Conservation (phyloP, 2,329 filamentous ascomycete species). For the Teratosphaeria destructans region DNA sequence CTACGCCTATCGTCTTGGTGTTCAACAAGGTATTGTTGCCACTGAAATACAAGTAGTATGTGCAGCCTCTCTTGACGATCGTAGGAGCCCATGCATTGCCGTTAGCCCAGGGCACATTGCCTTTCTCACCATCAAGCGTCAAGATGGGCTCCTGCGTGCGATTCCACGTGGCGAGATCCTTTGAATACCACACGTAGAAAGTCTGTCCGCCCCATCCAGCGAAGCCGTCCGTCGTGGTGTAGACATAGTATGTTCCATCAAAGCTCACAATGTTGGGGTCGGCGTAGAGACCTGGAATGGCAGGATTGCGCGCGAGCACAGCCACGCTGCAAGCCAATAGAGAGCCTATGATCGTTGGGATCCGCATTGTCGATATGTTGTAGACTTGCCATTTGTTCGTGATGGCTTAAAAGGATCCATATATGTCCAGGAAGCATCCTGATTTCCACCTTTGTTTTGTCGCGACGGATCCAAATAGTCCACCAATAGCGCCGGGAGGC, state of each 20-base stretch:
- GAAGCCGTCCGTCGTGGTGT: slow-evolving; percentile 38
- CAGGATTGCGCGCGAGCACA: background rate
- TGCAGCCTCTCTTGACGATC: slow-evolving; percentile 15
- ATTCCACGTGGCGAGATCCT: slow-evolving; percentile 35
- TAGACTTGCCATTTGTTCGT: background rate
- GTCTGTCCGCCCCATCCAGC: slow-evolving; percentile 36
- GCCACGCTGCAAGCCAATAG: background rate
- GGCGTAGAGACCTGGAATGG: slow-evolving; percentile 22
- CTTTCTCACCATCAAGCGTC: slow-evolving; percentile 34
- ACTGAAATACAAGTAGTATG: slow-evolving; percentile 24
- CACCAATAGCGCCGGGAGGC: background rate
- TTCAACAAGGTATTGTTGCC: slow-evolving; percentile 20
- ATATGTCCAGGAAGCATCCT: background rate
- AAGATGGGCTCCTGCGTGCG: slow-evolving; percentile 34
- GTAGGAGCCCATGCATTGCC: slow-evolving; percentile 29
- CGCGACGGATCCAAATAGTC: background rate
- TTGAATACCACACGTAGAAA: slow-evolving; percentile 41
- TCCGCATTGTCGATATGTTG: background rate
- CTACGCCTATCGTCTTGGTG: slow-evolving; percentile 21
- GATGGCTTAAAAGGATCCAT: background rate
- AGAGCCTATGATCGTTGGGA: background rate
- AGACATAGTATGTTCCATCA: slow-evolving; percentile 38
- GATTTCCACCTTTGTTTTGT: background rate
- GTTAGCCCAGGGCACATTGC: slow-evolving; percentile 29
- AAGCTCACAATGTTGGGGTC: slow-evolving; percentile 41